Evolutionary conservation across 768 basidiomycete species (phyloP).

Genomic region (Lactarius sanguifluus): DNA sequence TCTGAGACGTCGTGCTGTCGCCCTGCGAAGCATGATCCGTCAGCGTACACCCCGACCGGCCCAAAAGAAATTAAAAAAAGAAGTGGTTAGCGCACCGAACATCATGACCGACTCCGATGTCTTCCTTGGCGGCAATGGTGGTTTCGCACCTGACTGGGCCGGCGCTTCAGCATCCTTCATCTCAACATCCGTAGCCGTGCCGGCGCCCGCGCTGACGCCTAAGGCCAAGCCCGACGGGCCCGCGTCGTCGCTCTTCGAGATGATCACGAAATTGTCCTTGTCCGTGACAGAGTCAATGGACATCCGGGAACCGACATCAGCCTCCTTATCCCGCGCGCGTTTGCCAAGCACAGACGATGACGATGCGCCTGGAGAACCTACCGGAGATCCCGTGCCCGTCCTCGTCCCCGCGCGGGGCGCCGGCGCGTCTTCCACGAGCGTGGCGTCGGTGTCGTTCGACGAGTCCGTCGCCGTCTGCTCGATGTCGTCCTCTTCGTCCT

Average conservation of each 20-base stretch:
- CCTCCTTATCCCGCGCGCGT: slow-evolving; percentile 50
- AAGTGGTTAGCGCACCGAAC: slow-evolving; percentile 60
- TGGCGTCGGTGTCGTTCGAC: slow-evolving; percentile 86
- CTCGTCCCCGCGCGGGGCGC: slow-evolving; percentile 23
- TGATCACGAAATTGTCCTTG: slow-evolving; percentile 46
- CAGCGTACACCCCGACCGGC: neutral
- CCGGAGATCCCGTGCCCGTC: slow-evolving; percentile 36
- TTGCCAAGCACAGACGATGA: slow-evolving; percentile 59
- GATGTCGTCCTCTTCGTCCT: slow-evolving; percentile 83
- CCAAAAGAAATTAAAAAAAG: too few relatives aligned
- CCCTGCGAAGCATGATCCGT: slow-evolving; percentile 45
- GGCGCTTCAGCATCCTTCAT: slow-evolving; percentile 33
- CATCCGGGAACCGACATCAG: slow-evolving; percentile 39
- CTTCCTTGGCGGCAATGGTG: slow-evolving; percentile 51
- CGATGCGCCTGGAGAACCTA: slow-evolving; percentile 29
- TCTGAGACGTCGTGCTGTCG: slow-evolving; percentile 98
- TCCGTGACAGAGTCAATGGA: slow-evolving; percentile 55
- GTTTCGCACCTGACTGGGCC: slow-evolving; percentile 39
- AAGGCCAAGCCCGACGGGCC: slow-evolving; percentile 20
- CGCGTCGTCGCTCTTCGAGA: slow-evolving; percentile 38
- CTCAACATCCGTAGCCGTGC: slow-evolving; percentile 33
- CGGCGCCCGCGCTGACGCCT: neutral
- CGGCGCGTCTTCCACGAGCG: slow-evolving; percentile 73
- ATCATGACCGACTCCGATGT: slow-evolving; percentile 80
- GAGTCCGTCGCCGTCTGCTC: slow-evolving; percentile 75